These are phyloP conservation scores for Lanmaoa rubissima DNA, from an alignment of 768 basidiomycete genomes.

Conservation along the genomic window DNA sequence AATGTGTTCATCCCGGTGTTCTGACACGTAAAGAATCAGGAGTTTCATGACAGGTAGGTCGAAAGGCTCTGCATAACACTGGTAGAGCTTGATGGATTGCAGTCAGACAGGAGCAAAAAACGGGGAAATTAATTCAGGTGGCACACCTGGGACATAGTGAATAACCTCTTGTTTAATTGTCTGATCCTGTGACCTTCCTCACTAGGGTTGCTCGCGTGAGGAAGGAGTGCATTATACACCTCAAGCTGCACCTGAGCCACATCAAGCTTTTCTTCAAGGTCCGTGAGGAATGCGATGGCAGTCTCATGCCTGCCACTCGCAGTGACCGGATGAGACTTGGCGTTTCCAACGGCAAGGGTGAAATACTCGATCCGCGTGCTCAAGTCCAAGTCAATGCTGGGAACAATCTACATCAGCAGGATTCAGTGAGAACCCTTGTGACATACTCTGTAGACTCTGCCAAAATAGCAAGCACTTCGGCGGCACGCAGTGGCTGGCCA, in stretches of 20 bases:
- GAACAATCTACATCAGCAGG: constrained; percentile 1
- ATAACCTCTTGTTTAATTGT: constrained; percentile 55
- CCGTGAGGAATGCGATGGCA: constrained; percentile 93
- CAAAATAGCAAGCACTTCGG: constrained; percentile 76
- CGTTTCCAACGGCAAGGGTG: constrained; percentile 92
- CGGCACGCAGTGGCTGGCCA: constrained; percentile 82
- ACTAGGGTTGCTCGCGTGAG: constrained; percentile 58
- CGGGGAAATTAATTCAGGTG: background rate
- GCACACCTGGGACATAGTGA: constrained; percentile 83
- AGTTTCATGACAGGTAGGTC: constrained; percentile 82
- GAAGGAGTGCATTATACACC: constrained; percentile 65
- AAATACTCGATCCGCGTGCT: constrained; percentile 85
- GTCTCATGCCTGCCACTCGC: constrained; percentile 76
- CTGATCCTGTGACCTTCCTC: constrained; percentile 64
- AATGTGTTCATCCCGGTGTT: constrained; percentile 82
- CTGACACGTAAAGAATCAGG: constrained; percentile 89
- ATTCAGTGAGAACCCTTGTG: background rate
- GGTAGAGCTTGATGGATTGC: constrained; percentile 62
- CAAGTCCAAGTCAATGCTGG: constrained; percentile 65
- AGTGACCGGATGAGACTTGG: constrained; percentile 89
- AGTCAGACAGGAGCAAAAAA: constrained; percentile 12
- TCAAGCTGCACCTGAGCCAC: constrained; percentile 98
- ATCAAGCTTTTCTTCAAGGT: constrained; percentile 93
- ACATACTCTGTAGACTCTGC: constrained; percentile 83
- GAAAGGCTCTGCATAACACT: constrained; percentile 84